phyloP scores from a whole-genome alignment of 805 yeast genomes.

The Zygotorulaspora chibaensis region DNA sequence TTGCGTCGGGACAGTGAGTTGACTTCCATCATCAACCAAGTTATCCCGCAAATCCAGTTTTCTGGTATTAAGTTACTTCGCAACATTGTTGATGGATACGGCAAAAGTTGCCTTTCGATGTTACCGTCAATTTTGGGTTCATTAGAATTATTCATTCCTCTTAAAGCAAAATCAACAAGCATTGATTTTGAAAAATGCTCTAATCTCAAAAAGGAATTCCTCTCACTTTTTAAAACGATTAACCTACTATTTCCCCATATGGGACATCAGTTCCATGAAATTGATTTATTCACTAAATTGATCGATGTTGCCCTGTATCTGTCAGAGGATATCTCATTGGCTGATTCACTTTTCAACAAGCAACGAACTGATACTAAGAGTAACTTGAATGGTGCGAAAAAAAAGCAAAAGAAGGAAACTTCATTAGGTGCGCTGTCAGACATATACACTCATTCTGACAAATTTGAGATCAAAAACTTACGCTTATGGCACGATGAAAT shows the following conservation, averaged over 20 bases:
- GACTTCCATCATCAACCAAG: constrained; percentile 40
- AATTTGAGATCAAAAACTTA: constrained; percentile 46
- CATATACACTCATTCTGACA: constrained; percentile 58
- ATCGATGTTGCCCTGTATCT: constrained; percentile 53
- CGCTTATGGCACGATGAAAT: constrained; percentile 31
- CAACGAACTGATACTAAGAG: constrained; percentile 5
- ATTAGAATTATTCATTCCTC: constrained; percentile 59
- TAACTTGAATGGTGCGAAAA: constrained; percentile 22
- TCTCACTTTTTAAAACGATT: constrained; percentile 21
- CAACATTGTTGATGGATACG: constrained; percentile 25
- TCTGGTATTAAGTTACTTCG: constrained; percentile 44
- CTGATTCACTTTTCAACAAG: constrained; percentile 23
- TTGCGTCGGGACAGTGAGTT: constrained; percentile 50
- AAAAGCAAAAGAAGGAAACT: constrained; percentile 42
- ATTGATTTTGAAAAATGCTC: constrained; percentile 39
- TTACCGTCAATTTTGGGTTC: constrained; percentile 46
- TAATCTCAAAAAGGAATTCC: constrained; percentile 22
- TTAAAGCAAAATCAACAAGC: constrained; percentile 36
- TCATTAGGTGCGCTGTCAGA: constrained; percentile 57
- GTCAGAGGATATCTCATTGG: constrained; percentile 32
- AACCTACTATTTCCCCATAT: constrained; percentile 25
- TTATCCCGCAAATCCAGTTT: constrained; percentile 44
- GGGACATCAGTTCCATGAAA: constrained; percentile 44
- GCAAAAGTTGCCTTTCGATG: constrained; percentile 43
- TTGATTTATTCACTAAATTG: constrained; percentile 49